phyloP scores from a whole-genome alignment of 495 filamentous ascomycete species.

The Neurospora sp. region DNA sequence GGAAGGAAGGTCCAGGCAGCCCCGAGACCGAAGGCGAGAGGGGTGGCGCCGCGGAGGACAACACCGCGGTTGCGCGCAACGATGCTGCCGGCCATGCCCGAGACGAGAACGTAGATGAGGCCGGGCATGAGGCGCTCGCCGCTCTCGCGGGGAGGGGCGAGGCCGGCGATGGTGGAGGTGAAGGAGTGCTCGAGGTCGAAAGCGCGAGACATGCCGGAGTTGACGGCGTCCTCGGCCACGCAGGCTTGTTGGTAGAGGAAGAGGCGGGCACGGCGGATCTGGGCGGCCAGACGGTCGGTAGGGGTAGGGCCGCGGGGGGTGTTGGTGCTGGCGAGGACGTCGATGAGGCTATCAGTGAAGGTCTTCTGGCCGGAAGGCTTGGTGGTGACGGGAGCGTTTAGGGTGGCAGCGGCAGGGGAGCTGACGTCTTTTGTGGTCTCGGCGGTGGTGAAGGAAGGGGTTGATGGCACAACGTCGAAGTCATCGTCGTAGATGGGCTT shows the following conservation, averaged over 20 bases:
- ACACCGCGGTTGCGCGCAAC: slow-evolving; percentile 76
- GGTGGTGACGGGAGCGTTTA: neutral
- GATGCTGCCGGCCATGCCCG: slow-evolving; percentile 87
- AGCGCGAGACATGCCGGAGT: slow-evolving; percentile 59
- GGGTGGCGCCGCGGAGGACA: slow-evolving; percentile 60
- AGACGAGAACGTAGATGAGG: slow-evolving; percentile 77
- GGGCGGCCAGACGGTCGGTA: slow-evolving; percentile 79
- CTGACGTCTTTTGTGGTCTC: slow-evolving; percentile 23
- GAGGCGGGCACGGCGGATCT: slow-evolving; percentile 71
- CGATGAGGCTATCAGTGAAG: slow-evolving; percentile 1
- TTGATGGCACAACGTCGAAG: slow-evolving; percentile 35
- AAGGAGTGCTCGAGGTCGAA: slow-evolving; percentile 74
- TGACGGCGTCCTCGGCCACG: slow-evolving; percentile 65
- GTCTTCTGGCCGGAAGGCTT: slow-evolving; percentile 5
- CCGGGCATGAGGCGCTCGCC: slow-evolving; percentile 81
- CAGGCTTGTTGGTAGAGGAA: slow-evolving; percentile 66
- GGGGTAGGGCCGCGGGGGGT: slow-evolving; percentile 56
- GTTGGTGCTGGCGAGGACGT: slow-evolving; percentile 3
- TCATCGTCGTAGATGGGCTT: slow-evolving; percentile 91
- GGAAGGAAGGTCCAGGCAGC: slow-evolving; percentile 68
- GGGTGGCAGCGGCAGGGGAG: slow-evolving; percentile 12
- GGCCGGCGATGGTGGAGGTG: slow-evolving; percentile 74
- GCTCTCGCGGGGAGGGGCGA: slow-evolving; percentile 72
- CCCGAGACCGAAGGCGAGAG: slow-evolving; percentile 59
- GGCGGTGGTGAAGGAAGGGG: slow-evolving; percentile 10